These are phyloP conservation scores for Arxiozyma heterogenica DNA, from an alignment of 1,139 yeast species.

Conservation along the genomic window DNA sequence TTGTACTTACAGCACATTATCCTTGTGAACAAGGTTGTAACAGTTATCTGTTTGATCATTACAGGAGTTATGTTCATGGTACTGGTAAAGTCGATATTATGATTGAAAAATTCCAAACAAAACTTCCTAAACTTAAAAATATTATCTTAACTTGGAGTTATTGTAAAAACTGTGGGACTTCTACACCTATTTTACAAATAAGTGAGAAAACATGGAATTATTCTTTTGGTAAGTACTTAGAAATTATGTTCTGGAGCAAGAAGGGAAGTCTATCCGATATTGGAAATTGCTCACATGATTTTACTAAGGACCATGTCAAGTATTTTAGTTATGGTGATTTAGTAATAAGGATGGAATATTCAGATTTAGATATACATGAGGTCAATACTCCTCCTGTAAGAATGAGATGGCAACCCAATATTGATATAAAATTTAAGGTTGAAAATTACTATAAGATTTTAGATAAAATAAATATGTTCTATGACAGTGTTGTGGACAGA, in stretches of 20 bases:
- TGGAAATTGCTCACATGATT: conserved; percentile 68
- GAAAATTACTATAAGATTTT: conserved; percentile 50
- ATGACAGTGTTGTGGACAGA: conserved; percentile 63
- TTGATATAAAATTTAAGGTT: conserved; percentile 59
- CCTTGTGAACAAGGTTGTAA: conserved; percentile 80
- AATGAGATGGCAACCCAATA: conserved; percentile 63
- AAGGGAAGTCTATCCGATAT: conserved; percentile 36
- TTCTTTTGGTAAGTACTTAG: conserved; percentile 88
- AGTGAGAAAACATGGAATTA: conserved; percentile 83
- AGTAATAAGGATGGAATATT: conserved; percentile 72
- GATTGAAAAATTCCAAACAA: conserved; percentile 51
- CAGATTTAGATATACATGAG: conserved; percentile 65
- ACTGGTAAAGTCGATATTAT: conserved; percentile 71
- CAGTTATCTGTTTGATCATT: conserved; percentile 61
- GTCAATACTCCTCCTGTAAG: conserved; percentile 69
- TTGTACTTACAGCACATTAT: conserved; percentile 57
- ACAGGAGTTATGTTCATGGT: conserved; percentile 84
- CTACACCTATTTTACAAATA: conserved; percentile 78
- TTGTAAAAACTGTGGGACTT: conserved; percentile 68
- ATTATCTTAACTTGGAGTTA: conserved; percentile 87
- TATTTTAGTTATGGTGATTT: conserved; percentile 77
- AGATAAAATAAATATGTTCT: conserved; percentile 50
- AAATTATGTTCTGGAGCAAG: conserved; percentile 72
- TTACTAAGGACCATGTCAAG: conserved; percentile 69
- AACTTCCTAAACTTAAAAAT: conserved; percentile 52